Conservation (phyloP, 1,284 basidiomycete genomes). For the Ganoderma lucidum region DNA sequence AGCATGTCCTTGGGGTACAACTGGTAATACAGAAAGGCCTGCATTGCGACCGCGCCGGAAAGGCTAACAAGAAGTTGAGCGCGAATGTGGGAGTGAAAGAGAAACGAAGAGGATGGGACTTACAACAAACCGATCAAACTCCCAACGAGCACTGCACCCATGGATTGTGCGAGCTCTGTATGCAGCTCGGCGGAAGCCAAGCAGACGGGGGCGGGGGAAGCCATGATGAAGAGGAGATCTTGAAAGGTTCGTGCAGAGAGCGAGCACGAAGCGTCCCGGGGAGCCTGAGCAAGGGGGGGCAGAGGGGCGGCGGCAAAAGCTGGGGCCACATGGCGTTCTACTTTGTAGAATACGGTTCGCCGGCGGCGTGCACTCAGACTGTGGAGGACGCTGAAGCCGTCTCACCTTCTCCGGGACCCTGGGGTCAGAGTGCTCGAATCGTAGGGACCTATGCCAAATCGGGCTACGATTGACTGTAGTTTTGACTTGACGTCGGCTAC, state of each 20-base stretch:
- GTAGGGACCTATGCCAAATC: background rate
- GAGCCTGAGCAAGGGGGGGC: background rate
- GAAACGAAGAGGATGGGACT: background rate
- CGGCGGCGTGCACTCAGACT: background rate
- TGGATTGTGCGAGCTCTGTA: constrained; percentile 19
- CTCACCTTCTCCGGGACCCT: background rate
- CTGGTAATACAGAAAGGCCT: constrained; percentile 30
- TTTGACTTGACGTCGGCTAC: background rate
- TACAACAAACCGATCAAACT: constrained; percentile 29
- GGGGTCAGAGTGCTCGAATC: background rate
- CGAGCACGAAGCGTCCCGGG: background rate
- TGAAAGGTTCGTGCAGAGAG: constrained; percentile 6
- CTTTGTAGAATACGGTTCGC: background rate
- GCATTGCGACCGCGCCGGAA: constrained; percentile 31
- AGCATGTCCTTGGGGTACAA: constrained; percentile 27
- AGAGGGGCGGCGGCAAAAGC: background rate
- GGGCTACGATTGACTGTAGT: background rate
- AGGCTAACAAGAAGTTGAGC: constrained; percentile 17
- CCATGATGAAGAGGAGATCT: constrained; percentile 3
- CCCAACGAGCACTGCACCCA: constrained; percentile 31
- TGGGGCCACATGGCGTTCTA: background rate
- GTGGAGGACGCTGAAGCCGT: background rate
- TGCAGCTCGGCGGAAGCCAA: constrained; percentile 5
- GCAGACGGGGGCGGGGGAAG: background rate
- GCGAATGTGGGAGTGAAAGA: background rate